A percentile compares a stretch with the other conserved stretches of the same genome.
These are phyloP conservation scores for Secale cereale DNA, from an alignment of 176 grass and related monocot genomes.

Conservation along the genomic window DNA sequence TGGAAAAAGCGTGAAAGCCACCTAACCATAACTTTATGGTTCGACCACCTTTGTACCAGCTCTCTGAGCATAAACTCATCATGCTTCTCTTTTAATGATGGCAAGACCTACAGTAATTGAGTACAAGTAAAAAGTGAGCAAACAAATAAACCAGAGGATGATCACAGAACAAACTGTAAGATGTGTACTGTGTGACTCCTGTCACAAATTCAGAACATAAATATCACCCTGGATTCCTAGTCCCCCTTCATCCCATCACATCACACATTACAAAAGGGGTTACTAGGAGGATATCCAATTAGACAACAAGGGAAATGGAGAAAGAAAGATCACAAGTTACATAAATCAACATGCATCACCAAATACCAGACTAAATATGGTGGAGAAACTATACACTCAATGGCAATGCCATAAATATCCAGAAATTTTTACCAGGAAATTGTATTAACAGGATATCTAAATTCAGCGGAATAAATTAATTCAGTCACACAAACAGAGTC, in stretches of 20 bases:
- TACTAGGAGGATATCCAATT: not conserved
- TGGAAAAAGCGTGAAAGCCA: slow-evolving; percentile 88
- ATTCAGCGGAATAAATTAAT: not conserved
- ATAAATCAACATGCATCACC: not conserved
- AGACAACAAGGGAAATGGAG: not conserved
- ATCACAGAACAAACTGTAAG: not conserved
- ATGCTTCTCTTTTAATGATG: slow-evolving; percentile 88
- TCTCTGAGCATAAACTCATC: slow-evolving; percentile 90
- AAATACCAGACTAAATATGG: not conserved
- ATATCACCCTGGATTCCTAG: not conserved
- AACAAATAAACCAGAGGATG: not conserved
- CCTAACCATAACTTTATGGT: slow-evolving; percentile 94
- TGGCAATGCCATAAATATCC: not conserved
- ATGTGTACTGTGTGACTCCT: not conserved
- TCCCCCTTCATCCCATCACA: not conserved
- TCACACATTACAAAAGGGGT: not conserved
- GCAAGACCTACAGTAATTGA: slow-evolving; percentile 59
- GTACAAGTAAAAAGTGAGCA: not conserved
- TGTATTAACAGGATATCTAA: not conserved
- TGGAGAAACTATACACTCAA: not conserved
- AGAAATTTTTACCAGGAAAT: not conserved
- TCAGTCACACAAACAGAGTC: not conserved
- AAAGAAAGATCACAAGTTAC: not conserved
- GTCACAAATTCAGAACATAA: not conserved
- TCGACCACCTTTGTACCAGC: slow-evolving; percentile 78